These are phyloP conservation scores for Nannochloropsis salina DNA, from an alignment of 108 stramenopile genomes.

Conservation along the genomic window DNA sequence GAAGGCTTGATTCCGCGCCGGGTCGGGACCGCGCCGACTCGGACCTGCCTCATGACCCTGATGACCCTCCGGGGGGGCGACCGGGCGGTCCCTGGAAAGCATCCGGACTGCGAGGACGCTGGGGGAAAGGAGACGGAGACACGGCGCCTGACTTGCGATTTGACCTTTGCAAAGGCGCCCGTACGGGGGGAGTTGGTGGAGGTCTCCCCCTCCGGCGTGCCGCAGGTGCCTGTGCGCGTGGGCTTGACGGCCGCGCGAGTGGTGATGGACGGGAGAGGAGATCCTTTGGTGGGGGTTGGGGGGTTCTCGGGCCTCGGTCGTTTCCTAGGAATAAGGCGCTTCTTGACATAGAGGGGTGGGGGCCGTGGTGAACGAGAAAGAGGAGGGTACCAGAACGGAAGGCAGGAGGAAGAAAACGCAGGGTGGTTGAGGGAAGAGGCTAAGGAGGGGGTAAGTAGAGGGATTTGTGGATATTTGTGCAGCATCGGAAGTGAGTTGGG, in stretches of 20 bases:
- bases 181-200: background rate
- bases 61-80: background rate
- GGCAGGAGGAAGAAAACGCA: background rate
- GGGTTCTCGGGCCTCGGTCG: background rate
- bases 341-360: background rate
- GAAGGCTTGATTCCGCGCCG: background rate
- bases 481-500: too few species aligned
- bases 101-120: background rate
- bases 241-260: background rate
- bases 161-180: background rate
- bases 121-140: background rate
- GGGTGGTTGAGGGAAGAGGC: background rate
- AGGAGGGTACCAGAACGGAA: background rate
- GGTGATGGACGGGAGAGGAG: background rate
- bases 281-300: background rate
- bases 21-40: background rate
- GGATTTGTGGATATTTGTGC: background rate
- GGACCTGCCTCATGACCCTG: background rate
- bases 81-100: background rate
- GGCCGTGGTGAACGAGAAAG: background rate
- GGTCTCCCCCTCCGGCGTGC: background rate
- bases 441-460: background rate
- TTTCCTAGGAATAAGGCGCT: background rate
- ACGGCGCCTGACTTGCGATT: background rate
- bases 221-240: background rate